Base-by-base conservation (phyloP, 2,329 filamentous ascomycete genomes). In the Xylaria digitata region DNA sequence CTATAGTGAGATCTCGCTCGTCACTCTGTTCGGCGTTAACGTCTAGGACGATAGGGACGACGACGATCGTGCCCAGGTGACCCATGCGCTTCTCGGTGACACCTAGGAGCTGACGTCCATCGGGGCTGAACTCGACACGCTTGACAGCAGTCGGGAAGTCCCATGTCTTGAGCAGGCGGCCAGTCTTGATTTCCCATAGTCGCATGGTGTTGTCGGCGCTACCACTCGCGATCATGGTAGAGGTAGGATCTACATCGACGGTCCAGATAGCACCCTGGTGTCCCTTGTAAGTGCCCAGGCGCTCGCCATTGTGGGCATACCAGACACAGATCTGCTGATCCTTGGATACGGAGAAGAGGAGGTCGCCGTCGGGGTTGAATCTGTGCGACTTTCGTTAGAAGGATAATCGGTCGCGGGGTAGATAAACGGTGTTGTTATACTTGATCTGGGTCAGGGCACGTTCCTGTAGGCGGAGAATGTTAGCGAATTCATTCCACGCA, bases 11-110 rank as follows among this genome's bases (percentile, higher is more conserved):
- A 71, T 83, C 85, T 77, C 90, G 92, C 84, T 97, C 94, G 75
- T 94, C 89, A 73, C 85, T 89, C 86, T 99, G 96, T 80, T 93
- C 89, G 70, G 90, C 93, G 71, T 94, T 85, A 71, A 92, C 87
- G 78, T 97, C 94, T 72, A 90, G 88, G 80, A 89, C 90, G 86
- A 99, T 92, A 80, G 97, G 92, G 78, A 96, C 87, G 71, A 98
- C 94, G 70, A 95, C 90, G 77, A 99, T 97, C 74, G 94, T 97
- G 78, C 93, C 93, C 72, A 98, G 86, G 83, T 93, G 95, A 74
- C 96, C 96, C 89, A 97, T 97, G 77, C 96, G 93, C 91, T 97
- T 97, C 86, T 99, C 96, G 61, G 96, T 99, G 71, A 99, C 94
- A 71, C 93, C 95, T 72, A 99, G 85, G 75, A 99, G 86, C 83